A percentile compares a stretch with the other conserved stretches of the same genome.
phyloP scores from a whole-genome alignment of 306 rosid genomes.

The Hippophae gyantsensis region DNA sequence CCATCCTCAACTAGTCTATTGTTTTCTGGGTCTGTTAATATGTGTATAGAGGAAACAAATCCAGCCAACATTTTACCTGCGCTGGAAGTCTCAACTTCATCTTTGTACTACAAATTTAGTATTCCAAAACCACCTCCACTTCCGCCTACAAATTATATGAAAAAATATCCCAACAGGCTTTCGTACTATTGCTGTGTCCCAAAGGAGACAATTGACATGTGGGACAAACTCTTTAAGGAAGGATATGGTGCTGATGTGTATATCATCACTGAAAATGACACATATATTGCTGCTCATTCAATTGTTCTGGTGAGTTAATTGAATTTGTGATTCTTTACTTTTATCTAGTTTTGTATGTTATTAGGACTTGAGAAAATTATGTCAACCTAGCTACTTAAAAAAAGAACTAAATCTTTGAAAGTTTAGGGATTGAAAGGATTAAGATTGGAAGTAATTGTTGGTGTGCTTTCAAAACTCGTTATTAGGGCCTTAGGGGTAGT shows the following conservation, averaged over 20 bases:
- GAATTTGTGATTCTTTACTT: neutral
- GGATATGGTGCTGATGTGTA: conserved; percentile 33
- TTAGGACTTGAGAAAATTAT: neutral
- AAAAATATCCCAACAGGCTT: conserved; percentile 11
- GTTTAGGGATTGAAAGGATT: neutral
- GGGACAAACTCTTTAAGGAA: conserved; percentile 37
- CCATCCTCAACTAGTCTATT: conserved; percentile 13
- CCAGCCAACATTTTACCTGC: conserved; percentile 18
- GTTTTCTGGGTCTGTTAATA: conserved; percentile 24
- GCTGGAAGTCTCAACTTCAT: conserved; percentile 23
- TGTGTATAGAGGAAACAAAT: conserved; percentile 16
- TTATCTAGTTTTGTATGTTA: neutral
- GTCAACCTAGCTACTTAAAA: no score
- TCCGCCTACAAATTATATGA: conserved; percentile 1
- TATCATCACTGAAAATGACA: conserved; percentile 10
- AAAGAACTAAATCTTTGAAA: neutral
- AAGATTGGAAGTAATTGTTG: neutral
- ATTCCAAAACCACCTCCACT: conserved; percentile 31
- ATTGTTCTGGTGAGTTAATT: conserved; percentile 32
- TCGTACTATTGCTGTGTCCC: conserved; percentile 22
- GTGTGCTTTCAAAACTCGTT: neutral
- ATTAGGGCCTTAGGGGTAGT: neutral
- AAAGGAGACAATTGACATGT: conserved; percentile 27
- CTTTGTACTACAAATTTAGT: conserved; percentile 9
- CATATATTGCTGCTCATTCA: conserved; percentile 26